phyloP scores from a whole-genome alignment of 768 basidiomycete genomes.

The Boletus rubroflammeus region DNA sequence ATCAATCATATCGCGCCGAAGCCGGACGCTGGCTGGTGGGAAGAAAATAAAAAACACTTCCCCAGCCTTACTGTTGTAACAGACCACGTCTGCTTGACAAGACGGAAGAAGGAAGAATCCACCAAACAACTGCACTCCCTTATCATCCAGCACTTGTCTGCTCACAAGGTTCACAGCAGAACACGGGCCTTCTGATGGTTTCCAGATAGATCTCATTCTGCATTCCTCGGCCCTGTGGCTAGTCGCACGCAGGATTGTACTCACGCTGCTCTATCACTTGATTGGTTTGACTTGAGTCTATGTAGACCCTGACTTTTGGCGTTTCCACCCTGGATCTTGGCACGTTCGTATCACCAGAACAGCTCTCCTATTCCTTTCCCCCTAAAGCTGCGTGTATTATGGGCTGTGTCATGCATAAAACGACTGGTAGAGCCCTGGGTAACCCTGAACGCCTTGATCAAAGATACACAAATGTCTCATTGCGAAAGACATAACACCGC shows the following conservation, averaged over 20 bases:
- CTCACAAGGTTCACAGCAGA: not conserved
- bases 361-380: not conserved
- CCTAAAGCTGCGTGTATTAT: not conserved
- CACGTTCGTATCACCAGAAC: not conserved
- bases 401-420: not conserved
- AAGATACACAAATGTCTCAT: not conserved
- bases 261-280: no score
- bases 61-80: conserved; percentile 10
- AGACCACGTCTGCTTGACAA: conserved; percentile 20
- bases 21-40: conserved; percentile 22
- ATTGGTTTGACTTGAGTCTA: not conserved
- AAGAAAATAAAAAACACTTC: conserved; percentile 21
- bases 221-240: not conserved
- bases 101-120: conserved; percentile 16
- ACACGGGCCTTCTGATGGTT: not conserved
- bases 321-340: not conserved
- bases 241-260: not conserved
- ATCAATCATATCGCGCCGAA: conserved; percentile 19
- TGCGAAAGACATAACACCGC: not conserved
- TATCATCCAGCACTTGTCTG: conserved; percentile 15
- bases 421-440: not conserved
- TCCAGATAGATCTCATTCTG: not conserved
- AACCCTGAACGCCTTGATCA: not conserved
- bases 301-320: not conserved
- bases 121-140: conserved; percentile 16